These are phyloP conservation scores for Pseudocercospora vitis DNA, from an alignment of 2,329 filamentous ascomycete species.

Conservation along the genomic window DNA sequence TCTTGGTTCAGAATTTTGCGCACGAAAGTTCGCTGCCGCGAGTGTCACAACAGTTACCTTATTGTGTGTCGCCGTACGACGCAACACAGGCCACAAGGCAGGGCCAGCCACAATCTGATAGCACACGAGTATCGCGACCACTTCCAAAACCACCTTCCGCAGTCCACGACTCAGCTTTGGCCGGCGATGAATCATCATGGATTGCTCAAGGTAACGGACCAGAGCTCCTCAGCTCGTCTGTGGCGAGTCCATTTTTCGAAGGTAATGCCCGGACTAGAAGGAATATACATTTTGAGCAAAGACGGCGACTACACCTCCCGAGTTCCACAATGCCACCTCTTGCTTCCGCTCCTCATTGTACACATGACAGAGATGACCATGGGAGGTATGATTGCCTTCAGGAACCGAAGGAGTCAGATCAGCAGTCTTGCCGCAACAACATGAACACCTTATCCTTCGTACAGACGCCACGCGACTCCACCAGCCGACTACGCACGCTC, in stretches of 20 bases:
- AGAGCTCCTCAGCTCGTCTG: slow-evolving; percentile 25
- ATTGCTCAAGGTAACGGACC: neutral
- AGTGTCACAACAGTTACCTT: no score
- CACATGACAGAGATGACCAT: neutral
- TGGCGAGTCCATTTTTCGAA: slow-evolving; percentile 45
- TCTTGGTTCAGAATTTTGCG: no score
- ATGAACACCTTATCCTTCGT: neutral
- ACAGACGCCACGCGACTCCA: neutral
- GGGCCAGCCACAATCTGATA: no score
- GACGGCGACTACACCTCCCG: neutral
- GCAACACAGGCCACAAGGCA: no score
- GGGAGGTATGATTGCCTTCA: neutral
- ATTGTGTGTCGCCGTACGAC: no score
- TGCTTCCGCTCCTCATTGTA: neutral
- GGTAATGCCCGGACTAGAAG: no score
- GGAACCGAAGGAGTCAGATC: neutral
- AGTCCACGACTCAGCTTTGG: neutral
- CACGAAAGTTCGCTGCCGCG: no score
- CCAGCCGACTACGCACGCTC: no score
- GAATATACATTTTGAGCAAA: neutral
- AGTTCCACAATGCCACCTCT: neutral
- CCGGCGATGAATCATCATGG: neutral
- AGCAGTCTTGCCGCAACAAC: neutral
- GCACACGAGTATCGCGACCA: no score
- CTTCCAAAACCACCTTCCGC: no score